Base-by-base conservation (phyloP, 495 filamentous ascomycete species). In the Parachaetomium inaequale region DNA sequence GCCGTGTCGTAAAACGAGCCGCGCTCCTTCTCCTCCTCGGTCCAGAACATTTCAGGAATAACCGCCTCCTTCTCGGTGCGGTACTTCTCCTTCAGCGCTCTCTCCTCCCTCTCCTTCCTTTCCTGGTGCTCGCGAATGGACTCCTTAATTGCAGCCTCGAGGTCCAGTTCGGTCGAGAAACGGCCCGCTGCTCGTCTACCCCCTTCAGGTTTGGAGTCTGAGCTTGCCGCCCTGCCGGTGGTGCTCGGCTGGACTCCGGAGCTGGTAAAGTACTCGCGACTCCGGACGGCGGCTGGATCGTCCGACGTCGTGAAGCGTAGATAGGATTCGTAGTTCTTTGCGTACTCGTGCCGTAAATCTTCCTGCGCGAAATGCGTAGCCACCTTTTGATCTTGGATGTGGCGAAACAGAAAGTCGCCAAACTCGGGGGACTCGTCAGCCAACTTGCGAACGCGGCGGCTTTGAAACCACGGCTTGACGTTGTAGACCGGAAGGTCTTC, bases 11-110 rank as follows among this genome's bases (percentile, higher is more conserved):
- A 82, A 74, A 88, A 98, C 32, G 81, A 74, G 8, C 73, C 74
- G 34, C 81, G 76, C 11, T 78, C 71, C 38, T 74, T 74, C 62
- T 84, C 82, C 25, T 78, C 66, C 46, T 72, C 49, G 31, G 65
- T 66, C 77, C 83, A 81, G 56, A 89, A 81, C 86, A 96, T 92
- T 50, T 87, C 79, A 1, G 93, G 93, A 46, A 98, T 86, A 3
- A 82, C 79, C 0, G 94, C 94, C 75, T 98, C 94, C 67, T 91
- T 91, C 2, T 87, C 87, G 45, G 85, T 85, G 64, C 93, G 90
- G 46, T 88, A 82, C 47, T 86, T 86, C 34, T 89, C 87, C 62
- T 87, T 87, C 34, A 85, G 82, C 63, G 86, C 86, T 17, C 84
- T 83, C 29, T 87, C 80, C 59, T 88, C 85, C 53, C 85, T 82